Conservation (phyloP, 768 basidiomycete species). For the Podaxis sp. region DNA sequence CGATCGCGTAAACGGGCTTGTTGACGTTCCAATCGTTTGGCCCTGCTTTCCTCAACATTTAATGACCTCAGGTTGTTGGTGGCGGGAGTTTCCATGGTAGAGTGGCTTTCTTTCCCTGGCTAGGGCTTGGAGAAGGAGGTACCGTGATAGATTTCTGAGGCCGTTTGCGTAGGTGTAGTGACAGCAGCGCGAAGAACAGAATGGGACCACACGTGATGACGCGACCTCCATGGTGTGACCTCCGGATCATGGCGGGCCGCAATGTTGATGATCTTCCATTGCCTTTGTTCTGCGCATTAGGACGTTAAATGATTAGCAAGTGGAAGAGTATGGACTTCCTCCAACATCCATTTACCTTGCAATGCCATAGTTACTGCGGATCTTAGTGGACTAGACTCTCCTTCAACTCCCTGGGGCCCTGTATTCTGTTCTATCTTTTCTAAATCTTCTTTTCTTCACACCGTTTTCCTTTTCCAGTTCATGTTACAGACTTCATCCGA, state of each 20-base stretch:
- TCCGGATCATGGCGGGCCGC: neutral
- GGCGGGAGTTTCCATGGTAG: neutral
- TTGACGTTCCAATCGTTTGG: slow-evolving; percentile 54
- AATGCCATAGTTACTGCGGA: too few species aligned
- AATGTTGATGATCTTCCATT: too few species aligned
- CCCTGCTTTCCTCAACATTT: slow-evolving; percentile 55
- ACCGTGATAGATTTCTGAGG: neutral
- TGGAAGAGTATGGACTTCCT: too few species aligned
- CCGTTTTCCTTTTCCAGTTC: too few species aligned
- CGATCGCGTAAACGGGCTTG: slow-evolving; percentile 67
- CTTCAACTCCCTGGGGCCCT: too few species aligned
- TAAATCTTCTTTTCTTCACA: too few species aligned
- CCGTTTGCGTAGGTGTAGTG: neutral
- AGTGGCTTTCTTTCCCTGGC: neutral
- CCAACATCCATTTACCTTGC: too few species aligned
- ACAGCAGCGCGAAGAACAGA: neutral
- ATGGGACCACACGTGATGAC: neutral
- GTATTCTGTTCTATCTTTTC: too few species aligned
- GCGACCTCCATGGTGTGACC: neutral
- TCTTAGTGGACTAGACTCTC: too few species aligned
- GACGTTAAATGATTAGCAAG: too few species aligned
- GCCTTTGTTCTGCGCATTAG: too few species aligned
- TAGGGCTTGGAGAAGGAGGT: neutral
- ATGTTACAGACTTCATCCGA: too few species aligned
- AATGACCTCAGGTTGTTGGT: neutral